Percentiles rank a stretch among this genome's conserved stretches.
Conservation (phyloP, 352 stramenopile genomes). For the Phytophthora citrophthora region DNA sequence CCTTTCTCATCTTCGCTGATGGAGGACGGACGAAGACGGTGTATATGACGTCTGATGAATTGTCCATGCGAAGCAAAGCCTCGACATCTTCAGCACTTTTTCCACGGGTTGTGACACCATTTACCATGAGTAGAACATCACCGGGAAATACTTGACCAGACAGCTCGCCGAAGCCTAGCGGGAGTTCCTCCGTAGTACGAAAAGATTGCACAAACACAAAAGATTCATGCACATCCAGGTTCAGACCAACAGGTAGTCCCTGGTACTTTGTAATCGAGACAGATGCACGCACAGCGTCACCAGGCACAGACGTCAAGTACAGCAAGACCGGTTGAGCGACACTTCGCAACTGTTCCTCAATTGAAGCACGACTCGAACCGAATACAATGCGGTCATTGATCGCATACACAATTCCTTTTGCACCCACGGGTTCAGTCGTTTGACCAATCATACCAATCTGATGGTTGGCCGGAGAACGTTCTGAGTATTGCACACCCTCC, state of each 20-base stretch:
- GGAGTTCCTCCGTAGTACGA: constrained; percentile 21
- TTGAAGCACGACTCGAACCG: constrained; percentile 44
- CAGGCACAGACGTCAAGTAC: constrained; percentile 53
- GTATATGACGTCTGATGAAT: constrained; percentile 37
- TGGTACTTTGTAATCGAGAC: constrained; percentile 72
- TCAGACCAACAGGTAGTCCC: constrained; percentile 46
- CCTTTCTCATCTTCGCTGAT: constrained; percentile 47
- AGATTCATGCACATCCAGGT: constrained; percentile 40
- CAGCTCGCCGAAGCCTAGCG: constrained; percentile 57
- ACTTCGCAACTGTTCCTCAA: constrained; percentile 46
- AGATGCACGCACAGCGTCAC: constrained; percentile 58
- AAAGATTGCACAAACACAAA: constrained; percentile 62
- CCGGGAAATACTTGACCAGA: constrained; percentile 71
- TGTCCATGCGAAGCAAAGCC: constrained; percentile 35
- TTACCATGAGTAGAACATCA: constrained; percentile 68
- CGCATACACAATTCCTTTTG: constrained; percentile 47
- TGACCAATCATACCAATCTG: constrained; percentile 1
- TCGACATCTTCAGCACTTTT: constrained; percentile 51
- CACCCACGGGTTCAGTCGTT: constrained; percentile 2
- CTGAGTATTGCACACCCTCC: constrained; percentile 45
- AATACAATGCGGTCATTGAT: constrained; percentile 63
- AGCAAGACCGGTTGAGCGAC: constrained; percentile 44
- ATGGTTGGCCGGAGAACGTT: constrained; percentile 15
- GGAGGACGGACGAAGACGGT: constrained; percentile 47
- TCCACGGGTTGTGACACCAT: constrained; percentile 32